Percentiles rank a stretch among this genome's conserved stretches.
phyloP scores from a whole-genome alignment of 495 filamentous ascomycete species.

The Lasiosphaeris hirsuta region DNA sequence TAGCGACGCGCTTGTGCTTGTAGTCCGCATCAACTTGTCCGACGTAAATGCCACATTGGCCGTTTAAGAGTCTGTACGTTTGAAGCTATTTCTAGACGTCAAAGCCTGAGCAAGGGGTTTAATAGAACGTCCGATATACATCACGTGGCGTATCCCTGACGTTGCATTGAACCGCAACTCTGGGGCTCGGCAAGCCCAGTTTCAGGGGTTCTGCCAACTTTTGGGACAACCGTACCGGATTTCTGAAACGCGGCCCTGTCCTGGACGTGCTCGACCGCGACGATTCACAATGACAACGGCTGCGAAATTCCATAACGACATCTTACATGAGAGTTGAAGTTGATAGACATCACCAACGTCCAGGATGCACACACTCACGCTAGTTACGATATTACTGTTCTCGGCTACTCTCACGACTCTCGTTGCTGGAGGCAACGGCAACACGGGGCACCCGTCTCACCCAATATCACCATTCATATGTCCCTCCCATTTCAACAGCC shows the following conservation, averaged over 20 bases:
- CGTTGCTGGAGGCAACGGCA: neutral
- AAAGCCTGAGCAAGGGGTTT: too few species aligned
- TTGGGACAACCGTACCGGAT: neutral
- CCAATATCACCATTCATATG: conserved; percentile 1
- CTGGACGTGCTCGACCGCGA: neutral
- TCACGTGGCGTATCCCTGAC: neutral
- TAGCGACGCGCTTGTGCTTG: too few species aligned
- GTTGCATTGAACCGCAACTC: neutral
- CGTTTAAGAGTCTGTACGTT: too few species aligned
- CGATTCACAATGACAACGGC: neutral
- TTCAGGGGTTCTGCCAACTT: conserved; percentile 1
- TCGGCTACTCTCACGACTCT: neutral
- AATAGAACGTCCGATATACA: too few species aligned
- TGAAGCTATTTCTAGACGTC: too few species aligned
- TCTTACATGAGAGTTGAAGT: neutral
- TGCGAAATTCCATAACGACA: neutral
- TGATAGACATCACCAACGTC: neutral
- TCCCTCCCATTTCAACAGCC: neutral
- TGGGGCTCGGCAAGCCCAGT: neutral
- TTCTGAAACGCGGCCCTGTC: conserved; percentile 1
- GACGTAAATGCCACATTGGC: too few species aligned
- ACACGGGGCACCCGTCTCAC: neutral
- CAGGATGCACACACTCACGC: neutral
- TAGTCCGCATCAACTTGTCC: too few species aligned
- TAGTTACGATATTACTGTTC: neutral